Evolutionary conservation across 495 filamentous ascomycete genomes (phyloP).

Genomic region (Xylaria venustula): DNA sequence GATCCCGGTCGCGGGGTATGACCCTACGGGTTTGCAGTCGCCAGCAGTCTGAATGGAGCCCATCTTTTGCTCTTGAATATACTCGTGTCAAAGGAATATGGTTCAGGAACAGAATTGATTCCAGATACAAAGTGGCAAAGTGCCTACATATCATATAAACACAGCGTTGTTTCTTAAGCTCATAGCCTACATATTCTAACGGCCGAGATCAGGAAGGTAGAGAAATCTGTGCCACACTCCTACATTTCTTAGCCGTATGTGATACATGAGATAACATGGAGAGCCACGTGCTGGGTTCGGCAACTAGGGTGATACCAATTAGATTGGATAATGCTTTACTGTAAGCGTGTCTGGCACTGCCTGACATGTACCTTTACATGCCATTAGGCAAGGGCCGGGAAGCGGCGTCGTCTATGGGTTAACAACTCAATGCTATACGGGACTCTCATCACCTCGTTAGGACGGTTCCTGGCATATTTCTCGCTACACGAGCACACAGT

Average conservation of each 20-base stretch:
- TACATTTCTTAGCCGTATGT: no score
- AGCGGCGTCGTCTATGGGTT: not conserved
- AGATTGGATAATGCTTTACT: no score
- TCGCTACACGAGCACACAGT: no score
- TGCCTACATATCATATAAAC: not conserved
- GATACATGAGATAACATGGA: no score
- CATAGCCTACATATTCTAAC: not conserved
- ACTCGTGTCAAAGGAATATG: not conserved
- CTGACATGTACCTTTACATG: not conserved
- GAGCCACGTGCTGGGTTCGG: no score
- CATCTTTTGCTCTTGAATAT: conserved; percentile 19
- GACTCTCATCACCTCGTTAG: not conserved
- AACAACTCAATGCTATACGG: not conserved
- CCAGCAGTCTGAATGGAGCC: conserved; percentile 24
- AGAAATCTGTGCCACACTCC: not conserved
- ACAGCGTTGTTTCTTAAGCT: not conserved
- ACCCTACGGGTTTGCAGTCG: conserved; percentile 36
- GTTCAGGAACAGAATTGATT: not conserved
- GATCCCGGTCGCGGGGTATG: conserved; percentile 47
- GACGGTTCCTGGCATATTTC: no score
- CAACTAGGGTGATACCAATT: not conserved
- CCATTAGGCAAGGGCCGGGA: not conserved
- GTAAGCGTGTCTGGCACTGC: no score
- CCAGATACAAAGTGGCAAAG: not conserved
- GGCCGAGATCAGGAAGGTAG: not conserved